Evolutionary conservation across 1,284 basidiomycete genomes (phyloP).

Genomic region (Boletus sp.): DNA sequence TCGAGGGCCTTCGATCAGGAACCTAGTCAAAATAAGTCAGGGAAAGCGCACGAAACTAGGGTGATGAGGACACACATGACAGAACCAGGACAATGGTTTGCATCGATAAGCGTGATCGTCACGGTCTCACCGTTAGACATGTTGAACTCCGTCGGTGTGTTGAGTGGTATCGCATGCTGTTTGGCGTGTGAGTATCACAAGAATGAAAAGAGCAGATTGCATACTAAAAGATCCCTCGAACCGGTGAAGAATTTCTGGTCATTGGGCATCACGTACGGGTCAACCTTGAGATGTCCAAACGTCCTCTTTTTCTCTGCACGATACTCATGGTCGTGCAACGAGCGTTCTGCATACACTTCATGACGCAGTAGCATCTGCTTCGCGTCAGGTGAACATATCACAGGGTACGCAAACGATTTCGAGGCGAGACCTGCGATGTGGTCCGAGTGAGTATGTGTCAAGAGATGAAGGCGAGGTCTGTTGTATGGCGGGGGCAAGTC

Average conservation of each 20-base stretch:
- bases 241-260: constrained; percentile 51
- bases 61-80: constrained; percentile 72
- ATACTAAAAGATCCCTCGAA: constrained; percentile 59
- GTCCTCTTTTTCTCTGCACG: constrained; percentile 60
- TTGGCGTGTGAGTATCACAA: constrained; percentile 38
- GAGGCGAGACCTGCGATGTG: constrained; percentile 73
- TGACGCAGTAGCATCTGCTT: constrained; percentile 82
- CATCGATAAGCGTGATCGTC: constrained; percentile 82
- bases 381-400: constrained; percentile 79
- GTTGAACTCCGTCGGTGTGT: constrained; percentile 66
- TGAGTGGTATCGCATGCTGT: constrained; percentile 50
- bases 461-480: constrained; percentile 67
- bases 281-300: constrained; percentile 68
- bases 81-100: constrained; percentile 94
- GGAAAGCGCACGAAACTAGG: background rate
- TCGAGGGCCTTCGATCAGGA: constrained; percentile 76
- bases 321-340: constrained; percentile 53
- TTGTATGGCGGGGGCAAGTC: constrained; percentile 40
- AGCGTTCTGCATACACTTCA: constrained; percentile 69
- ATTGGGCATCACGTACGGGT: constrained; percentile 50
- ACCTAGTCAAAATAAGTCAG: constrained; percentile 56
- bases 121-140: constrained; percentile 62
- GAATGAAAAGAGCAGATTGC: background rate
- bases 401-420: constrained; percentile 65
- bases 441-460: constrained; percentile 86